phyloP scores from a whole-genome alignment of 495 filamentous ascomycete species.

The Barbatosphaeria neglecta region DNA sequence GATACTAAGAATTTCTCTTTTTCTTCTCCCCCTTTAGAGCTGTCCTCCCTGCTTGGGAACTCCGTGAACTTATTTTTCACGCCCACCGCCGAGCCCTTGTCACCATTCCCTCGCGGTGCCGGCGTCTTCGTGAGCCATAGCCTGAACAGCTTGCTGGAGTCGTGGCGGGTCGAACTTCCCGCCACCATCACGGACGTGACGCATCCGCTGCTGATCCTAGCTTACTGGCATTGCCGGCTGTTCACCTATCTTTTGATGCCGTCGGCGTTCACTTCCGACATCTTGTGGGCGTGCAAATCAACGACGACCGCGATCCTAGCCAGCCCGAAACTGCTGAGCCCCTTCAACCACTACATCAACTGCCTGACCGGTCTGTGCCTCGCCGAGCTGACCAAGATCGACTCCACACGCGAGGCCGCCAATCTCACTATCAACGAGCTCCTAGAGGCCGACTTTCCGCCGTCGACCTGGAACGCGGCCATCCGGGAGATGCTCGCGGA shows the following conservation, averaged over 20 bases:
- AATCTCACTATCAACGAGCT: slow-evolving; percentile 17
- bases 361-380: slow-evolving; percentile 58
- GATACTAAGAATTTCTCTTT: slow-evolving; percentile 11
- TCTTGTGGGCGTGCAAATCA: slow-evolving; percentile 51
- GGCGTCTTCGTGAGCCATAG: slow-evolving; percentile 9
- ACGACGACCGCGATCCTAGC: slow-evolving; percentile 42
- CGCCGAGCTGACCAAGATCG: slow-evolving; percentile 43
- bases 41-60: slow-evolving; percentile 13
- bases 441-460: slow-evolving; percentile 18
- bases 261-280: slow-evolving; percentile 25
- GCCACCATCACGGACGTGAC: slow-evolving; percentile 18
- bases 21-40: no score
- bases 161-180: slow-evolving; percentile 35
- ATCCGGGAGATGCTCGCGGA: slow-evolving; percentile 37
- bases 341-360: slow-evolving; percentile 63
- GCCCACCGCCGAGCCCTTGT: slow-evolving; percentile 9
- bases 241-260: slow-evolving; percentile 46
- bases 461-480: slow-evolving; percentile 31
- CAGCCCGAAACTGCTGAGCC: slow-evolving; percentile 44
- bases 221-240: slow-evolving; percentile 64
- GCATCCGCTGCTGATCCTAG: slow-evolving; percentile 47
- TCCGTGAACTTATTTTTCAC: slow-evolving; percentile 20
- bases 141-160: slow-evolving; percentile 26
- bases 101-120: slow-evolving; percentile 4
- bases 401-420: slow-evolving; percentile 17